A percentile compares a stretch with the other conserved stretches of the same genome.
These are phyloP conservation scores for Talaromyces sp. DNA, from an alignment of 2,329 filamentous ascomycete genomes.

Conservation along the genomic window DNA sequence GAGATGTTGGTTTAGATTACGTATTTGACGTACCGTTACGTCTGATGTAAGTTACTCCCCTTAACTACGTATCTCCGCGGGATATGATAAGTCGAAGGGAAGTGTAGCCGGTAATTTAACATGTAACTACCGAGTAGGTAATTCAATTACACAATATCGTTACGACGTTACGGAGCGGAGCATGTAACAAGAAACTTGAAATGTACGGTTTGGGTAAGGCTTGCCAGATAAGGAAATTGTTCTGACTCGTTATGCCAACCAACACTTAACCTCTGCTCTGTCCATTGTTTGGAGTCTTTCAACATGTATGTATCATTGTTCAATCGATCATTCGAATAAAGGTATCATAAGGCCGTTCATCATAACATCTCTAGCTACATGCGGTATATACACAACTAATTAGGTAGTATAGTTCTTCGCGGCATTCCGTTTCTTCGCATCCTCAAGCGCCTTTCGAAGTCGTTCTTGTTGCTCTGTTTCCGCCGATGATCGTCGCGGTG, in stretches of 20 bases:
- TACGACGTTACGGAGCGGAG: too few relatives aligned
- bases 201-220: background rate
- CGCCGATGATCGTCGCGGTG: constrained; percentile 22
- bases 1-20: too few relatives aligned
- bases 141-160: background rate
- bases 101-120: background rate
- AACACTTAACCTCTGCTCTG: background rate
- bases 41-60: too few relatives aligned
- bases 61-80: too few relatives aligned
- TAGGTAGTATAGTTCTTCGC: constrained; percentile 23
- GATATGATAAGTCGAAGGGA: background rate
- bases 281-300: too few relatives aligned
- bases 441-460: constrained; percentile 47
- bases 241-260: background rate
- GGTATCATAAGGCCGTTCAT: background rate
- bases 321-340: background rate
- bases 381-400: background rate
- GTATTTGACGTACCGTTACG: too few relatives aligned
- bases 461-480: constrained; percentile 44
- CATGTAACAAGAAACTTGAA: too few relatives aligned
- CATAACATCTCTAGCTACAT: background rate
- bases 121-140: too few relatives aligned
- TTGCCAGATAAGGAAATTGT: background rate
- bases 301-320: background rate
- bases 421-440: constrained; percentile 52